A percentile compares a stretch with the other conserved stretches of the same genome.
These are phyloP conservation scores for Lotus japonicus DNA, from an alignment of 306 rosid genomes.

Conservation along the genomic window DNA sequence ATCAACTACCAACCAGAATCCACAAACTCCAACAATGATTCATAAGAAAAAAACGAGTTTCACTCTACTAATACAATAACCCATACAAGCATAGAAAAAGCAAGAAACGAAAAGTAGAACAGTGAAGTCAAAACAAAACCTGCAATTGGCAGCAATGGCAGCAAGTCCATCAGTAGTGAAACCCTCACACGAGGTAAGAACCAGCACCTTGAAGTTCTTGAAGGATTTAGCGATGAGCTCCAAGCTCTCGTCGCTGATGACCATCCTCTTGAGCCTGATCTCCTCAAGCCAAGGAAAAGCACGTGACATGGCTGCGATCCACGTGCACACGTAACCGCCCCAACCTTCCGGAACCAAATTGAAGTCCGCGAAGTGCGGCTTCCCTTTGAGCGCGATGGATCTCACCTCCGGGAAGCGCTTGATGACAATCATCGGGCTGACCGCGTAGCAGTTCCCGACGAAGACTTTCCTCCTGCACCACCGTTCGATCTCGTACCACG, in stretches of 20 bases:
- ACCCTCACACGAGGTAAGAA: conserved; percentile 78
- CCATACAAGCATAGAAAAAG: not conserved
- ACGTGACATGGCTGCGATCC: conserved; percentile 76
- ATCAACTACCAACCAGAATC: not conserved
- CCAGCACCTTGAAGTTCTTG: conserved; percentile 71
- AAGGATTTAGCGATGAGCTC: conserved; percentile 75
- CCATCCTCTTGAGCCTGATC: conserved; percentile 94
- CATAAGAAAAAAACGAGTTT: not conserved
- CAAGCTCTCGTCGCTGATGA: conserved; percentile 67
- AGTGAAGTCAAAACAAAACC: conserved; percentile 20
- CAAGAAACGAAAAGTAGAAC: not conserved
- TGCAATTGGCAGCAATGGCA: conserved; percentile 92
- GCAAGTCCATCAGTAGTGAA: conserved; percentile 83
- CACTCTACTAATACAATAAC: not conserved
- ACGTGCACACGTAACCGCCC: conserved; percentile 71
- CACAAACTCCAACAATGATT: not conserved
- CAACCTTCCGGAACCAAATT: conserved; percentile 88
- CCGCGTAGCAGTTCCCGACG: conserved; percentile 87
- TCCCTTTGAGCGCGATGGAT: conserved; percentile 77
- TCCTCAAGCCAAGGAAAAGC: conserved; percentile 74
- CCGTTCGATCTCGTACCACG: conserved; percentile 94
- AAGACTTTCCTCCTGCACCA: conserved; percentile 76
- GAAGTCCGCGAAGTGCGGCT: conserved; percentile 96
- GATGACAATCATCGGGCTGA: conserved; percentile 57
- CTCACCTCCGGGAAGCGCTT: conserved; percentile 82